A percentile compares a stretch with the other conserved stretches of the same genome.
Evolutionary conservation across 345 rosid species (phyloP).

Genomic region (Brassica incana): DNA sequence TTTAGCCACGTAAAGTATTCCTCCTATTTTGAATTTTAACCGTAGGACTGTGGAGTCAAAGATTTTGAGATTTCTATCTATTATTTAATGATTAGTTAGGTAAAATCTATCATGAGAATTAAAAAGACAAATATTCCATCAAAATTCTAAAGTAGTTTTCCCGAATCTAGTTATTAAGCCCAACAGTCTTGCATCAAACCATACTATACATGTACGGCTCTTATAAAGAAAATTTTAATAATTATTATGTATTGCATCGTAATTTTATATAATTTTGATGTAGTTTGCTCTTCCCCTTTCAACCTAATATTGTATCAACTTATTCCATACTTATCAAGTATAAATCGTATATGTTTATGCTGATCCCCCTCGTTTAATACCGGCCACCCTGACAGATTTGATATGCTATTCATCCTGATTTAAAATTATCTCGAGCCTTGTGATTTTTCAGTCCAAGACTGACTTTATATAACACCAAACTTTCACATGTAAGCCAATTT

Average conservation of each 20-base stretch:
- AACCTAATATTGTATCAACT: not conserved
- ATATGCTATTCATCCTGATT: slow-evolving; percentile 13
- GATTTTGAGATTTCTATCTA: slow-evolving; percentile 15
- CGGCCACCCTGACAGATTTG: not conserved
- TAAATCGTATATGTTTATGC: not conserved
- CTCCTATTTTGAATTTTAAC: slow-evolving; percentile 21
- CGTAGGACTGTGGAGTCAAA: slow-evolving; percentile 21
- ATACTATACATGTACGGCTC: not conserved
- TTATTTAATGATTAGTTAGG: slow-evolving; percentile 12
- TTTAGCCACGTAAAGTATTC: slow-evolving; percentile 16
- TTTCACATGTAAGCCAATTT: slow-evolving; percentile 19
- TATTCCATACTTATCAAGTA: not conserved
- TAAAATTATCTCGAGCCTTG: slow-evolving; percentile 32
- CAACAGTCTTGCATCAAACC: not conserved
- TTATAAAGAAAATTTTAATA: not conserved
- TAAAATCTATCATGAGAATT: not conserved
- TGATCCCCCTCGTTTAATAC: not conserved
- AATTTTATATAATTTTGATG: not conserved
- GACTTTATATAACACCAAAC: slow-evolving; percentile 7
- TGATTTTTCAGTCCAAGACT: slow-evolving; percentile 18
- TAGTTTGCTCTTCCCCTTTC: not conserved
- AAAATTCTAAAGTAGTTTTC: not conserved
- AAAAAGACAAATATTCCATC: not conserved
- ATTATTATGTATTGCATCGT: not conserved
- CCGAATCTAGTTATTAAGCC: slow-evolving; percentile 1